Conservation (phyloP, 2,329 filamentous ascomycete genomes). For the Gaeumannomyces sp. region DNA sequence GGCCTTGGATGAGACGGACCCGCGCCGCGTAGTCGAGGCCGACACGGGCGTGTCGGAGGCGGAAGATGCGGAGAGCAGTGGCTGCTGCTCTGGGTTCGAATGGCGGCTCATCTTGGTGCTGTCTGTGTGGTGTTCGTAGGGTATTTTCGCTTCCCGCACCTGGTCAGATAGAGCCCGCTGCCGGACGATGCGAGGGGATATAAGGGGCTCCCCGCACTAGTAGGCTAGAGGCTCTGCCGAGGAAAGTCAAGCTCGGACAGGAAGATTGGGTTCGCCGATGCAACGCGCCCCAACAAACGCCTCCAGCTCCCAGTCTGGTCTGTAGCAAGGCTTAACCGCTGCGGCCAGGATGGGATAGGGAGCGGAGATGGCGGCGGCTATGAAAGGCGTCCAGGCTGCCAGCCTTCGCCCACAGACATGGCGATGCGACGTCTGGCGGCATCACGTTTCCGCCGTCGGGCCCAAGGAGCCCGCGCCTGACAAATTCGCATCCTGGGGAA, state of each 20-base stretch:
- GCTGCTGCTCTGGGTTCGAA: neutral
- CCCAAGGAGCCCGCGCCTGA: neutral
- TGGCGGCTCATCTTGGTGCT: neutral
- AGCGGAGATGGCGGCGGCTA: no score
- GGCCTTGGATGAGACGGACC: neutral
- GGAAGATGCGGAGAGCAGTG: neutral
- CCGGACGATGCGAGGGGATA: neutral
- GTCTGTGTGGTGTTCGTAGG: neutral
- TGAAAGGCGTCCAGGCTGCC: no score
- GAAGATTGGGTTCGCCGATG: neutral
- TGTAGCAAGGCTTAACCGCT: no score
- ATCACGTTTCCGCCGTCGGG: neutral
- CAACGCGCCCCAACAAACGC: neutral
- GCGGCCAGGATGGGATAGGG: no score
- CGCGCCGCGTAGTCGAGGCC: no score
- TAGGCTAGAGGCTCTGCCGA: no score
- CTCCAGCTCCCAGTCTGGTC: no score
- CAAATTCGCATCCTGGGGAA: neutral
- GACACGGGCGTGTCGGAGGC: neutral
- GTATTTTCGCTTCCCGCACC: no score
- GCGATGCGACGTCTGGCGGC: neutral
- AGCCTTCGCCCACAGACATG: neutral
- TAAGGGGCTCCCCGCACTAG: neutral
- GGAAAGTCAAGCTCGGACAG: neutral
- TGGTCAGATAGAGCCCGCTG: neutral